A percentile compares a stretch with the other conserved stretches of the same genome.
Evolutionary conservation across 371 early-diverging fungal genomes (phyloP).

Genomic region (Rhizomucor pusillus): DNA sequence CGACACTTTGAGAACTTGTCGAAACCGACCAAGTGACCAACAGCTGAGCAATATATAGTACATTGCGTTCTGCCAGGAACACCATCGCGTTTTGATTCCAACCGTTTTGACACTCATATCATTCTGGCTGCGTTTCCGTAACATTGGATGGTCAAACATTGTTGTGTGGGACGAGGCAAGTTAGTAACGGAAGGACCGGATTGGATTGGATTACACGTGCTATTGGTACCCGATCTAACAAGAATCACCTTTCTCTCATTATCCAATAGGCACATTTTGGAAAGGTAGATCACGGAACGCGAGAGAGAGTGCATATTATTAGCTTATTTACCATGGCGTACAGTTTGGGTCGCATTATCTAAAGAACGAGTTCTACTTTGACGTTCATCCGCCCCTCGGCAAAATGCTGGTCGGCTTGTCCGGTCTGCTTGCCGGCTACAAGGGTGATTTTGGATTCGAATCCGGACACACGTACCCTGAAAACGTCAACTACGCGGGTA

Average conservation of each 20-base stretch:
- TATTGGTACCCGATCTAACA: constrained; percentile 80
- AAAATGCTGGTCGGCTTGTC: constrained; percentile 97
- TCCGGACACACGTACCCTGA: constrained; percentile 86
- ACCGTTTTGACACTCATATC: constrained; percentile 60
- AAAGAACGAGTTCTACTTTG: constrained; percentile 93
- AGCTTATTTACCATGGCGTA: background rate
- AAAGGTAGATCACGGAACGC: constrained; percentile 43
- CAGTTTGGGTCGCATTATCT: constrained; percentile 94
- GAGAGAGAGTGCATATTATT: background rate
- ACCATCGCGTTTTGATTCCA: constrained; percentile 54
- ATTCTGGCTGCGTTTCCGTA: constrained; percentile 79
- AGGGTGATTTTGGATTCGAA: constrained; percentile 90
- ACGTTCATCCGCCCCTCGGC: constrained; percentile 99
- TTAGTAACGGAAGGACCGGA: too few relatives aligned
- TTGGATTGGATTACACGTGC: constrained; percentile 63
- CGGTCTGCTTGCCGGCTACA: constrained; percentile 85
- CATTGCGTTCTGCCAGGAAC: constrained; percentile 46
- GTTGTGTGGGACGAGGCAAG: constrained; percentile 92
- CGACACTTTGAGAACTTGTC: background rate
- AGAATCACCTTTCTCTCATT: constrained; percentile 67
- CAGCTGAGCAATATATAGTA: constrained; percentile 20
- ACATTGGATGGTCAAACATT: constrained; percentile 66
- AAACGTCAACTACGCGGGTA: constrained; percentile 80
- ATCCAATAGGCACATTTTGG: constrained; percentile 86
- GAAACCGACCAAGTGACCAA: background rate